Conservation (phyloP, 768 basidiomycete species). For the Paxillus ammoniavirescens region DNA sequence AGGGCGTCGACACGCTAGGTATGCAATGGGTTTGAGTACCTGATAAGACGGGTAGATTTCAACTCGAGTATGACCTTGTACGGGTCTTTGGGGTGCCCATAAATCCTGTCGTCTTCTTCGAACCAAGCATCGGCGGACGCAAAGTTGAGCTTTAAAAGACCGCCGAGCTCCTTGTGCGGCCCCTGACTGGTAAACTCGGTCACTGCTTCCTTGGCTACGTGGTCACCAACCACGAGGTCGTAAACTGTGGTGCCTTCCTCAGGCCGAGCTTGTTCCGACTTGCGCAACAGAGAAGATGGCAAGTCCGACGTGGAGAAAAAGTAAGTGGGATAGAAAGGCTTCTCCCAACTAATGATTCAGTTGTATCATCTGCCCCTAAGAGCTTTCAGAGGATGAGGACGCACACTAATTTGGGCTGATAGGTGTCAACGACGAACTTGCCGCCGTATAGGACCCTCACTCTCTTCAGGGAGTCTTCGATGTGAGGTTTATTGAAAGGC, state of each 20-base stretch:
- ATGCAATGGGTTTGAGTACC: neutral
- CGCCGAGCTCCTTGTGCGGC: slow-evolving; percentile 38
- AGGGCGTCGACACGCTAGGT: too few species aligned
- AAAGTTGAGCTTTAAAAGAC: slow-evolving; percentile 50
- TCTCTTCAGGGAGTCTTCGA: slow-evolving; percentile 42
- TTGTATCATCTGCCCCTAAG: neutral
- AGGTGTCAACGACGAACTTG: slow-evolving; percentile 53
- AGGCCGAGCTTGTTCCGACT: slow-evolving; percentile 26
- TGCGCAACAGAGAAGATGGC: slow-evolving; percentile 39
- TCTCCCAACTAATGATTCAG: slow-evolving; percentile 49
- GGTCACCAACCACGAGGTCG: slow-evolving; percentile 45
- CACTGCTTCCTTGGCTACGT: slow-evolving; percentile 39
- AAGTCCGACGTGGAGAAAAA: slow-evolving; percentile 42
- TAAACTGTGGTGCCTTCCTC: slow-evolving; percentile 37
- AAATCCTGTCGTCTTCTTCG: slow-evolving; percentile 65
- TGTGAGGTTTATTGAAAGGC: slow-evolving; percentile 42
- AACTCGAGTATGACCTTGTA: slow-evolving; percentile 49
- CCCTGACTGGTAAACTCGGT: slow-evolving; percentile 29
- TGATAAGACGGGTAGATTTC: neutral
- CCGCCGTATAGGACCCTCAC: slow-evolving; percentile 54
- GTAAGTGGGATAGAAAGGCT: slow-evolving; percentile 49
- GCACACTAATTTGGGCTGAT: slow-evolving; percentile 52
- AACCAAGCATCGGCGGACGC: slow-evolving; percentile 60
- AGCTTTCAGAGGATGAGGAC: slow-evolving; percentile 20
- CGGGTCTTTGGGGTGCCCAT: slow-evolving; percentile 50